phyloP scores from a whole-genome alignment of 1,284 basidiomycete genomes.

The Ceratobasidium sp. region DNA sequence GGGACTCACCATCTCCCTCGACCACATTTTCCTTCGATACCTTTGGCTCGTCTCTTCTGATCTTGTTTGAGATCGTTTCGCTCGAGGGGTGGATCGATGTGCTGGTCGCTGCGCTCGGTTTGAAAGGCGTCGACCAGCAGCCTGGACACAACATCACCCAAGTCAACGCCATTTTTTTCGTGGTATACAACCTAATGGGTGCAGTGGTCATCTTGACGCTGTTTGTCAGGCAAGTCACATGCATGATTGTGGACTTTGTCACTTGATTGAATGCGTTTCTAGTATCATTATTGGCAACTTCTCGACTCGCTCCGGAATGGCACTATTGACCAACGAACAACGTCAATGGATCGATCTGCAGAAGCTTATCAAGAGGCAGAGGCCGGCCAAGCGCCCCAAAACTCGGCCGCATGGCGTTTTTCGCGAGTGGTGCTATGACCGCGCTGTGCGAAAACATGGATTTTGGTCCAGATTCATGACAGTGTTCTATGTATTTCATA shows the following conservation, averaged over 20 bases:
- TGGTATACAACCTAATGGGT: constrained; percentile 92
- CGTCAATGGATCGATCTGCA: constrained; percentile 94
- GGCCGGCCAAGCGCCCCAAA: constrained; percentile 82
- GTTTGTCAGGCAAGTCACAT: constrained; percentile 73
- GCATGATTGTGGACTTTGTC: not conserved
- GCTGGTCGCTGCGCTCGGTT: constrained; percentile 81
- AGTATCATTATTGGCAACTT: constrained; percentile 97
- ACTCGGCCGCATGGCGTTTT: constrained; percentile 62
- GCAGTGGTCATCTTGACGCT: constrained; percentile 88
- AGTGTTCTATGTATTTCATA: constrained; percentile 81
- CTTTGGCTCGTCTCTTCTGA: constrained; percentile 84
- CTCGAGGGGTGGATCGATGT: constrained; percentile 96
- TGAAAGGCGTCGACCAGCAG: constrained; percentile 73
- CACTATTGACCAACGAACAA: constrained; percentile 86
- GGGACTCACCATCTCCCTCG: constrained; percentile 85
- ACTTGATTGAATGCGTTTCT: constrained; percentile 46
- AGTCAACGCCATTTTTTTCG: constrained; percentile 88
- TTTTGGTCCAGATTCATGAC: constrained; percentile 92
- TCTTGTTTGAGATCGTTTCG: constrained; percentile 96
- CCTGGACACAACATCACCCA: constrained; percentile 75
- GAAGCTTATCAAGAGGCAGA: constrained; percentile 86
- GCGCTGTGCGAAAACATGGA: constrained; percentile 89
- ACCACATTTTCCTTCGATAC: constrained; percentile 92
- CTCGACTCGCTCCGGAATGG: constrained; percentile 81
- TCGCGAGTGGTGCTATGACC: constrained; percentile 89